Percentiles rank a stretch among this genome's conserved stretches.
Evolutionary conservation across 1,139 yeast genomes (phyloP).

Genomic region (Nadsonia commutata): DNA sequence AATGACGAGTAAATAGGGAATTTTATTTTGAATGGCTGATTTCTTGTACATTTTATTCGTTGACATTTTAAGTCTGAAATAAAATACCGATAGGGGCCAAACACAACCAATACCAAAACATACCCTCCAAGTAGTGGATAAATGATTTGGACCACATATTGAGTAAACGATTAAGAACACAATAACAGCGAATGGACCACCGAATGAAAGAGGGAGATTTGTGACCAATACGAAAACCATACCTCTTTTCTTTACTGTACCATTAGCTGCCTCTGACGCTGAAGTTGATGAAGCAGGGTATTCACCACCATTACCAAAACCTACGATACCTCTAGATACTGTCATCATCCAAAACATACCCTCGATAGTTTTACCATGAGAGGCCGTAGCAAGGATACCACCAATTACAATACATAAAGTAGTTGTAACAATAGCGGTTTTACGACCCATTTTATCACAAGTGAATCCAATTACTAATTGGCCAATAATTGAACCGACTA

Average conservation of each 20-base stretch:
- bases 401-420: slow-evolving; percentile 41
- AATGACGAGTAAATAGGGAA: slow-evolving; percentile 39
- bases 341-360: slow-evolving; percentile 70
- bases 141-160: slow-evolving; percentile 36
- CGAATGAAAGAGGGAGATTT: slow-evolving; percentile 56
- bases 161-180: slow-evolving; percentile 52
- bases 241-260: slow-evolving; percentile 47
- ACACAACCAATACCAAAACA: slow-evolving; percentile 61
- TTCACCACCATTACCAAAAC: slow-evolving; percentile 69
- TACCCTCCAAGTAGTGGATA: slow-evolving; percentile 54
- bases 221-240: slow-evolving; percentile 51
- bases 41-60: slow-evolving; percentile 44
- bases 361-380: slow-evolving; percentile 34
- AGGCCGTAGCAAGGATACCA: slow-evolving; percentile 40
- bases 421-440: slow-evolving; percentile 41
- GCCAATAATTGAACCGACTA: slow-evolving; percentile 47
- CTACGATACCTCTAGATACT: slow-evolving; percentile 48
- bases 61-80: slow-evolving; percentile 58
- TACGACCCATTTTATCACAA: slow-evolving; percentile 44
- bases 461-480: slow-evolving; percentile 40
- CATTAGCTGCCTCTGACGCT: slow-evolving; percentile 64
- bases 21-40: slow-evolving; percentile 34
- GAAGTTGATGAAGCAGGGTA: slow-evolving; percentile 57
- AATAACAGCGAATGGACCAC: slow-evolving; percentile 63
- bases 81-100: slow-evolving; percentile 61